Base-by-base conservation (phyloP, 208 protist species). In the Wallacemonas sp. region DNA sequence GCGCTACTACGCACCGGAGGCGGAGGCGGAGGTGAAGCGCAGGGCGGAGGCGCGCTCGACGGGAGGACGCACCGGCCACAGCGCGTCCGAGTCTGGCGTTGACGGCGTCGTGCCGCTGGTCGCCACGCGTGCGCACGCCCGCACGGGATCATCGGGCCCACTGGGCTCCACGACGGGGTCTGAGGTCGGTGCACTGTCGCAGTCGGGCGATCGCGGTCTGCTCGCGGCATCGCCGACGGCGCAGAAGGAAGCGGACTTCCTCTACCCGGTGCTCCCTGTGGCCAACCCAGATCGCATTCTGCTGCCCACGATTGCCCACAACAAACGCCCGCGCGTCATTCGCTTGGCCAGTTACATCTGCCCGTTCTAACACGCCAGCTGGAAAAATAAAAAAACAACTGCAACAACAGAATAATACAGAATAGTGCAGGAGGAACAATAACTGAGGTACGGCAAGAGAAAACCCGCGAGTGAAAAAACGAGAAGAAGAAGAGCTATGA, bases 331-430 rank as follows among this genome's bases (percentile, higher is more conserved):
- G 3, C 38, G 58, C 32, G 47, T 91, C 41, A 73, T 91, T 55
- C 85, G 78, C 1, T 39, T 84, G 8, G 85, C 78, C 1, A 78
- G 75, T 55, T 80, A 65, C 55, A 70, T 91, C 43, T 81, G 70
- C 34, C 85, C 85, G 1, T 91, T 91, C 52, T 91, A 78, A 41
- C 6, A 41, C 36, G 36, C n/a, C n/a, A n/a, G n/a, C n/a, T n/a
- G n/a, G n/a, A n/a, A n/a, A n/a, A n/a, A n/a, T n/a, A n/a, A n/a
- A n/a, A n/a, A 41, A 41, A 14, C 36, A 41, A 41, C 6, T 6
- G 36, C 36, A 41, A 41, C 36, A 41, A 41, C 36, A 41, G 9
- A 41, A 6, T 17, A 41, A 41, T 17, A 41, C 6, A 41, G 14
- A 41, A 41, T 14, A 17, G 14, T 41, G 36, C 9, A 27, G n/a